Evolutionary conservation across 2,329 filamentous ascomycete species (phyloP).

Genomic region (Claviceps arundinis): DNA sequence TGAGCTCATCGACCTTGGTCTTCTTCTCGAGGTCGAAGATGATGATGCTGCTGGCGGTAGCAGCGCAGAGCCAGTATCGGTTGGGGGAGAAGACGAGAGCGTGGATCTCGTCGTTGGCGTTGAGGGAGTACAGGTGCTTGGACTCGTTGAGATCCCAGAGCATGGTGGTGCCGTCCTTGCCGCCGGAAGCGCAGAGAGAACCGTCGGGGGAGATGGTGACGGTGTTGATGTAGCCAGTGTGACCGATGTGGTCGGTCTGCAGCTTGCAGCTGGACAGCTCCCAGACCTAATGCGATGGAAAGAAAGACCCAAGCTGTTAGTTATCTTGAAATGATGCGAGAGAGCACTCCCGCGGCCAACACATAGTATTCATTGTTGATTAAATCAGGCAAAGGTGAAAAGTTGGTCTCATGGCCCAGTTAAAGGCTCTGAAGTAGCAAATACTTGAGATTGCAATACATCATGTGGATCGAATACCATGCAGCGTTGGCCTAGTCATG

Average conservation of each 20-base stretch:
- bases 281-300: slow-evolving; percentile 67
- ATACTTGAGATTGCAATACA: slow-evolving; percentile 92
- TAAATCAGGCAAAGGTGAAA: slow-evolving; percentile 76
- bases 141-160: slow-evolving; percentile 99
- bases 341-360: not conserved
- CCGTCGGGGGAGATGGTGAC: slow-evolving; percentile 99
- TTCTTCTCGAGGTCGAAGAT: slow-evolving; percentile 99
- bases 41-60: slow-evolving; percentile 95
- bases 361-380: not conserved
- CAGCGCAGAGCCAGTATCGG: slow-evolving; percentile 99
- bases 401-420: slow-evolving; percentile 87
- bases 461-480: slow-evolving; percentile 45
- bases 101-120: slow-evolving; percentile 99
- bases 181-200: slow-evolving; percentile 95
- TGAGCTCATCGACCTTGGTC: slow-evolving; percentile 99
- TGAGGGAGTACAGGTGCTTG: slow-evolving; percentile 99
- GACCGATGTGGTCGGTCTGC: slow-evolving; percentile 99
- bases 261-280: slow-evolving; percentile 98
- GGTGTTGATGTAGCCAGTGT: slow-evolving; percentile 99
- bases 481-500: not conserved
- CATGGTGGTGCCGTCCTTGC: slow-evolving; percentile 99
- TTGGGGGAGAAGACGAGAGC: slow-evolving; percentile 99
- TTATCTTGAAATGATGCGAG: not conserved
- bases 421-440: slow-evolving; percentile 99
- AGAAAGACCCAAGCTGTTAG: slow-evolving; percentile 4